Evolutionary conservation across 2,329 filamentous ascomycete genomes (phyloP).

Genomic region (Plenodomus tracheiphilus): DNA sequence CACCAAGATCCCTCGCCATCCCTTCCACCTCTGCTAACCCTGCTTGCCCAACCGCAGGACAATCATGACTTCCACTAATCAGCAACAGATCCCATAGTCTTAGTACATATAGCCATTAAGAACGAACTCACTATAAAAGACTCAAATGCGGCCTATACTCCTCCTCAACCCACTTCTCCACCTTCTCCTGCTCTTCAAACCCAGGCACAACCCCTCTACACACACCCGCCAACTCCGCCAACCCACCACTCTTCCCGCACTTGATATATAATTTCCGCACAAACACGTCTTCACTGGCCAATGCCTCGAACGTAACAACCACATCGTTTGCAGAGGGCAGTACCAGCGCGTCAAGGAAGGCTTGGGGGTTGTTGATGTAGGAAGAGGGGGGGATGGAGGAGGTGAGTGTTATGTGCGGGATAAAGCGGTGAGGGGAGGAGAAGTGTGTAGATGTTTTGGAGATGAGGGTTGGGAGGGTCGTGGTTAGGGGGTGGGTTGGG

Average conservation of each 20-base stretch:
- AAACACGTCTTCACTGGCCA: conserved; percentile 43
- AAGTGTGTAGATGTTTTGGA: conserved; percentile 38
- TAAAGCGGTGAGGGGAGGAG: conserved; percentile 42
- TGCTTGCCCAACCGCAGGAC: conserved; percentile 22
- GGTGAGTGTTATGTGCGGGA: conserved; percentile 50
- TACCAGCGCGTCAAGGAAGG: conserved; percentile 41
- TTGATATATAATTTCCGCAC: conserved; percentile 46
- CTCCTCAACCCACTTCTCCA: conserved; percentile 35
- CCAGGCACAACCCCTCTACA: conserved; percentile 34
- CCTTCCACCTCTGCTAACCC: conserved; percentile 25
- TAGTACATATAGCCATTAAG: background rate
- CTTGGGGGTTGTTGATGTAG: conserved; percentile 38
- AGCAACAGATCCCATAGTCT: background rate
- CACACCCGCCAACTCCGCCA: conserved; percentile 32
- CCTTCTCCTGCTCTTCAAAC: conserved; percentile 24
- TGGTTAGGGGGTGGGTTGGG: conserved; percentile 32
- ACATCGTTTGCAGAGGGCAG: conserved; percentile 23
- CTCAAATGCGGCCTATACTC: conserved; percentile 46
- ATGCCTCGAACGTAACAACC: conserved; percentile 29
- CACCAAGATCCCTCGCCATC: conserved; percentile 25
- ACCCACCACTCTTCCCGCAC: conserved; percentile 33
- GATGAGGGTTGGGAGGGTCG: conserved; percentile 41
- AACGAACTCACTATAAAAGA: conserved; percentile 46
- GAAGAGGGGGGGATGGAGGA: conserved; percentile 35
- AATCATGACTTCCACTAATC: conserved; percentile 27